A percentile compares a stretch with the other conserved stretches of the same genome.
Evolutionary conservation across 192 early-diverging fungal genomes (phyloP).

Genomic region (Dispira parvispora): DNA sequence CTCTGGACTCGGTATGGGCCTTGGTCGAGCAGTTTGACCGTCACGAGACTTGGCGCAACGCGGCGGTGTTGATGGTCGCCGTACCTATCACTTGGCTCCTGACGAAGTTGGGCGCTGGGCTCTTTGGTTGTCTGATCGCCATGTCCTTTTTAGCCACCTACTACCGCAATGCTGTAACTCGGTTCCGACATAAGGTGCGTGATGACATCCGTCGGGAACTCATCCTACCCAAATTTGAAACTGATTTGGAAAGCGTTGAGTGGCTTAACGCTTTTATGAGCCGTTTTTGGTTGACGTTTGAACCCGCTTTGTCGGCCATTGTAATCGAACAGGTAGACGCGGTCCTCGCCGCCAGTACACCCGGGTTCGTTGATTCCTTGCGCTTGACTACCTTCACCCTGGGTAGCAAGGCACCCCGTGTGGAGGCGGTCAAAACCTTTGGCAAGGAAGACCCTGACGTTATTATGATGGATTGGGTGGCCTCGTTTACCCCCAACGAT

Average conservation of each 20-base stretch:
- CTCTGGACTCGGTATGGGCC: constrained; percentile 13
- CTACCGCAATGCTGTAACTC: constrained; percentile 52
- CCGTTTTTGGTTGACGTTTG: constrained; percentile 81
- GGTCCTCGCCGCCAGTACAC: constrained; percentile 55
- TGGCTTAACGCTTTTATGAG: constrained; percentile 84
- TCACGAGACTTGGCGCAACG: constrained; percentile 31
- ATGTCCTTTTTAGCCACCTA: constrained; percentile 37
- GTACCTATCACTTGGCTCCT: constrained; percentile 29
- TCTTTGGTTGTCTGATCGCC: constrained; percentile 20
- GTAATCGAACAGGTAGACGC: constrained; percentile 54
- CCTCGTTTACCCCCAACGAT: constrained; percentile 74
- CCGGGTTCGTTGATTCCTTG: constrained; percentile 65
- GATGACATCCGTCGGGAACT: constrained; percentile 54
- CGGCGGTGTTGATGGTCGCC: constrained; percentile 27
- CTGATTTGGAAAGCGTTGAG: constrained; percentile 48
- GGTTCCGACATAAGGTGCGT: constrained; percentile 46
- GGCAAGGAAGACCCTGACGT: constrained; percentile 60
- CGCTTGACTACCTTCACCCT: constrained; percentile 57
- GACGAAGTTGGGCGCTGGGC: constrained; percentile 25
- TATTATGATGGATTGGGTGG: constrained; percentile 78
- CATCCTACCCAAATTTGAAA: constrained; percentile 26
- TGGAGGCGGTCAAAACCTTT: constrained; percentile 53
- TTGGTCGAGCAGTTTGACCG: constrained; percentile 29
- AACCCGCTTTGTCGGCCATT: constrained; percentile 63
- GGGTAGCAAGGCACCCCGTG: constrained; percentile 55